Evolutionary conservation across 1,139 yeast genomes (phyloP).

Genomic region (Hyphopichia buzzinii): DNA sequence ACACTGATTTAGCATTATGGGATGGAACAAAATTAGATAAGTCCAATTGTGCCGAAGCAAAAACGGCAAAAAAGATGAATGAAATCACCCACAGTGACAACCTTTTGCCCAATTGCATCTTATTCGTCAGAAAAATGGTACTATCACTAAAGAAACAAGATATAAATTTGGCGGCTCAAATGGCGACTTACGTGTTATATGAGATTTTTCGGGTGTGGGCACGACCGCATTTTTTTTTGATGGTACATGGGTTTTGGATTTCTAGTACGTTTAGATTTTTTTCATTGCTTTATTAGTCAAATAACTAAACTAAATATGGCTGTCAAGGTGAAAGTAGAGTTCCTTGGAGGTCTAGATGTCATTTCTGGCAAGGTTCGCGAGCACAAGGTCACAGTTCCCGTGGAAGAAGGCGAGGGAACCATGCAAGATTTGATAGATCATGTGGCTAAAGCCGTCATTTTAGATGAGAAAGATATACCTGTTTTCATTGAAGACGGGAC

Average conservation of each 20-base stretch:
- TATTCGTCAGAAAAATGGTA: background rate
- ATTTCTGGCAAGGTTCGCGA: conserved; percentile 55
- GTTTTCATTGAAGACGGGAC: conserved; percentile 80
- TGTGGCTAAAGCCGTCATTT: conserved; percentile 54
- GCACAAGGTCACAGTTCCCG: conserved; percentile 41
- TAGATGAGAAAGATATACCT: conserved; percentile 61
- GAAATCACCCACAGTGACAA: background rate
- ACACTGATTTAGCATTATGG: conserved; percentile 10
- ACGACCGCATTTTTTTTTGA: no score
- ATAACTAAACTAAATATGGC: no score
- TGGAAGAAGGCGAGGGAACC: conserved; percentile 46
- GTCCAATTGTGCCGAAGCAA: background rate
- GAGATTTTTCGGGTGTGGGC: background rate
- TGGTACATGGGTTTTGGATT: background rate
- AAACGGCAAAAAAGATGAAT: background rate
- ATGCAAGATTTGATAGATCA: conserved; percentile 56
- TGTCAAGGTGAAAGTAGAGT: conserved; percentile 41
- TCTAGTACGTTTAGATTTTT: background rate
- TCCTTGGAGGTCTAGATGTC: conserved; percentile 69
- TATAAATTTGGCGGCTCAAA: no score
- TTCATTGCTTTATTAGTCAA: background rate
- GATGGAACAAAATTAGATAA: background rate
- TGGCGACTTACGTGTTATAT: background rate
- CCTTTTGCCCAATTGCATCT: background rate
- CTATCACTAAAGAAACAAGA: no score